phyloP scores from a whole-genome alignment of 2,329 filamentous ascomycete species.

The Botrytis elliptica region DNA sequence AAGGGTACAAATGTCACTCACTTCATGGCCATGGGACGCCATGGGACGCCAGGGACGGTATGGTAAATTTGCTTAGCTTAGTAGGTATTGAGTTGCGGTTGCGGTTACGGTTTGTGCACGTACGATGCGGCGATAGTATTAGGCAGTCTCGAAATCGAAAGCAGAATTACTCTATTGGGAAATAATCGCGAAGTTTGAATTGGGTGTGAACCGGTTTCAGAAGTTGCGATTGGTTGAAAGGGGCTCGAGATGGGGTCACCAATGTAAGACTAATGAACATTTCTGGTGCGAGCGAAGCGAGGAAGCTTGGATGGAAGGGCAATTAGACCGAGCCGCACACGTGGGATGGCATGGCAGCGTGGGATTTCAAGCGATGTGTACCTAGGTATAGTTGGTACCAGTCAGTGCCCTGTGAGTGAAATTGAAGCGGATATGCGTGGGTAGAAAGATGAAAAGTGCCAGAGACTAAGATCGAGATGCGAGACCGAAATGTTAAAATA shows the following conservation, averaged over 20 bases:
- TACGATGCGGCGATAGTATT: conserved; percentile 8
- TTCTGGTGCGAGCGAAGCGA: background rate
- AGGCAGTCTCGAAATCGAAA: conserved; percentile 4
- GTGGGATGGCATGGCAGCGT: background rate
- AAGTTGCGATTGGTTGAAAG: conserved; percentile 17
- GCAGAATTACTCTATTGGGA: conserved; percentile 5
- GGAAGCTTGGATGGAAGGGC: conserved; percentile 1
- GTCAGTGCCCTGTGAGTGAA: background rate
- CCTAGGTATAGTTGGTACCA: background rate
- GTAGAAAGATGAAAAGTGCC: background rate
- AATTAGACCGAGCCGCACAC: conserved; percentile 2
- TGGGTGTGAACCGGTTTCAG: conserved; percentile 16
- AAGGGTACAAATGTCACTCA: background rate
- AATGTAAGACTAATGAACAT: conserved; percentile 8
- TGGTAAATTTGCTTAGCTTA: background rate
- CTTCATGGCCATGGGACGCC: background rate
- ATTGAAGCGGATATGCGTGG: background rate
- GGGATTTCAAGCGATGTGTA: background rate
- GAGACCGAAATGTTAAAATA: background rate
- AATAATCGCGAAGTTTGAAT: conserved; percentile 21
- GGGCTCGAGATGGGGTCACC: background rate
- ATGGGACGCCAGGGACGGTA: background rate
- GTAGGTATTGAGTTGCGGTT: background rate
- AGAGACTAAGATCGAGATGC: conserved; percentile 1
- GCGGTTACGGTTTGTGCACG: conserved; percentile 5